Base-by-base conservation (phyloP, 2,329 filamentous ascomycete genomes). In the Ophiostoma ips region DNA sequence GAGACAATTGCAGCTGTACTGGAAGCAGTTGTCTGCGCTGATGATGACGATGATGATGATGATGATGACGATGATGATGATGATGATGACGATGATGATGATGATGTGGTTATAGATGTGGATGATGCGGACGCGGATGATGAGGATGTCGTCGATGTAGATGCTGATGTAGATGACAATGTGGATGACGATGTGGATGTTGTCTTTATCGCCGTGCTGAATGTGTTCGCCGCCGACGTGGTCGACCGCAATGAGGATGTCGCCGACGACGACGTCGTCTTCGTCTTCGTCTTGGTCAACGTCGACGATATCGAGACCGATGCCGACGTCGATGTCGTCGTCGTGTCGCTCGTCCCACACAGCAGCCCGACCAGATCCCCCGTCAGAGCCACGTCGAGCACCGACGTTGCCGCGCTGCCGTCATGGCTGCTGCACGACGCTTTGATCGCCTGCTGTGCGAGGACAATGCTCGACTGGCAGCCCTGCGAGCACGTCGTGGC, bases 391-490 rank as follows among this genome's bases (percentile, higher is more conserved):
- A 64, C 62, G 5, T 60, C 62, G 13, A 72, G 54, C 12, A 72
- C 53, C 2, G 68, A 64, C 15, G 60, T 56, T 0, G 55, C 45
- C 16, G 59, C 53, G 1, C 80, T 81, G 2, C 41, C 15, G n/a
- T 12, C 18, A 30, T 3, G 9, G 10, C 5, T 13, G 4, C 83
- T 83, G 60, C 90, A 90, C 64, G 83, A 77, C 38, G 73, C 68
- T 45, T 76, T 73, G 35, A 84, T 75, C 31, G 82, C 84, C 57
- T 89, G 82, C 46, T 84, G 81, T 63, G 94, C 81, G 46, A 92
- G 72, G 57, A 87, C 78, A 31, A 95, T 86, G 50, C 84, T 63
- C 8, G 53, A 52, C 37, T 59, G 59, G 54, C 71, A 73, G 3
- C 49, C 52, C 4, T 51, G 35, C 15, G 69, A 71, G 58, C 71